These are phyloP conservation scores for Hypoxylon fuscum DNA, from an alignment of 495 filamentous ascomycete genomes.

Conservation along the genomic window DNA sequence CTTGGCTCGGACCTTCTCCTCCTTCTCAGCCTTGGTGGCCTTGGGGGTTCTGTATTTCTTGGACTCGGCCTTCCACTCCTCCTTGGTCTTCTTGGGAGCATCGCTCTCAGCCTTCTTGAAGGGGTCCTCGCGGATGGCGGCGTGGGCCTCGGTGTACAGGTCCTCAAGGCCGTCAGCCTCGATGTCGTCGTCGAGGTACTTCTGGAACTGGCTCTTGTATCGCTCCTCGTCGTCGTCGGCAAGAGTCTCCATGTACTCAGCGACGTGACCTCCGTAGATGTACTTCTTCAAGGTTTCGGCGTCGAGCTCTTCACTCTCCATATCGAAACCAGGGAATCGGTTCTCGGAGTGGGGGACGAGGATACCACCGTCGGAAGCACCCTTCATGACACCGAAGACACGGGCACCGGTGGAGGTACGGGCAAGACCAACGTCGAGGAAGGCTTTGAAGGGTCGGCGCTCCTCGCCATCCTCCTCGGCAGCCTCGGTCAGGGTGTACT, in stretches of 20 bases:
- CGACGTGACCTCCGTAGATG: constrained; percentile 97
- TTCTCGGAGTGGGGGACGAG: constrained; percentile 97
- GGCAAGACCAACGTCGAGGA: constrained; percentile 96
- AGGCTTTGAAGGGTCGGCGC: constrained; percentile 97
- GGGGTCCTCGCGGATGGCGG: constrained; percentile 96
- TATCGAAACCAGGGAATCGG: constrained; percentile 98
- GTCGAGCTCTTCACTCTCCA: constrained; percentile 95
- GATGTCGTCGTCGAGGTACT: constrained; percentile 95
- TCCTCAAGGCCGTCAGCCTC: constrained; percentile 99
- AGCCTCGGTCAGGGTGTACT: constrained; percentile 92
- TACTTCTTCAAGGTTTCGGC: constrained; percentile 97
- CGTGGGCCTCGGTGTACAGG: constrained; percentile 92
- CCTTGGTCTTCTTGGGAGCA: constrained; percentile 88
- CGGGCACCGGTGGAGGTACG: constrained; percentile 97
- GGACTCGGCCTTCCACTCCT: constrained; percentile 94
- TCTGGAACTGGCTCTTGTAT: constrained; percentile 95
- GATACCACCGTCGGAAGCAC: constrained; percentile 97
- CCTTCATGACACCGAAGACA: constrained; percentile 99
- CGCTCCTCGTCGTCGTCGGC: constrained; percentile 99
- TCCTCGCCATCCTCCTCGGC: constrained; percentile 81
- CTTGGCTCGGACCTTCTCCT: constrained; percentile 82
- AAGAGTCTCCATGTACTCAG: constrained; percentile 99
- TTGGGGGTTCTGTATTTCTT: constrained; percentile 83
- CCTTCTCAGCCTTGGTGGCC: constrained; percentile 81
- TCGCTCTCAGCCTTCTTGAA: constrained; percentile 91